Evolutionary conservation across 2,329 filamentous ascomycete species (phyloP).

Genomic region (Pseudogymnoascus destructans): DNA sequence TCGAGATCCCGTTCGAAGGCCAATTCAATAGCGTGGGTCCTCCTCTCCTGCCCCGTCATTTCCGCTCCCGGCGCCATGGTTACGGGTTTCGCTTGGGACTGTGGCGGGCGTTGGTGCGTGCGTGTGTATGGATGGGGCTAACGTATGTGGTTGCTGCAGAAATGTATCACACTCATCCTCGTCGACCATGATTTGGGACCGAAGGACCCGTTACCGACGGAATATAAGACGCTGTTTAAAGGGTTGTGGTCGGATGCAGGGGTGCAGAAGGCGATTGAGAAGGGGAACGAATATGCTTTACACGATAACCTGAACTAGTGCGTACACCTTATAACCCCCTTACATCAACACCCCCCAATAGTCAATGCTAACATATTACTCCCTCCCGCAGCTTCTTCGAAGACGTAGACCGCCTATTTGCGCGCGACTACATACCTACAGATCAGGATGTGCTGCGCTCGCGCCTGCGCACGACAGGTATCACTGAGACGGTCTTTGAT

Average conservation of each 20-base stretch:
- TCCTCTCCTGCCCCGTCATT: background rate
- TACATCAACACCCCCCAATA: background rate
- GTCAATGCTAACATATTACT: slow-evolving; percentile 10
- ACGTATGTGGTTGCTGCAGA: slow-evolving; percentile 34
- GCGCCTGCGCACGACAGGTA: slow-evolving; percentile 81
- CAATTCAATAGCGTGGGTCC: slow-evolving; percentile 62
- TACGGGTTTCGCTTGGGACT: slow-evolving; percentile 12
- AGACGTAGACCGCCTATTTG: slow-evolving; percentile 63
- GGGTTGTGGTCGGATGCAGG: slow-evolving; percentile 72
- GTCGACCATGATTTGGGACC: slow-evolving; percentile 71
- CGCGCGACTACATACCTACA: slow-evolving; percentile 68
- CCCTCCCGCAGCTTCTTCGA: slow-evolving; percentile 58
- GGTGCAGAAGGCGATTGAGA: slow-evolving; percentile 75
- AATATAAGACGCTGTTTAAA: slow-evolving; percentile 72
- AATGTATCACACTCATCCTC: slow-evolving; percentile 63
- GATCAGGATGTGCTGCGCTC: slow-evolving; percentile 92
- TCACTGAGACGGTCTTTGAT: slow-evolving; percentile 90
- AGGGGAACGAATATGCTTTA: slow-evolving; percentile 91
- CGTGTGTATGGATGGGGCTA: background rate
- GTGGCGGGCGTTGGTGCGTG: background rate
- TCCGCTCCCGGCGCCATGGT: background rate
- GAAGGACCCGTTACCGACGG: slow-evolving; percentile 65
- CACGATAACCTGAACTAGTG: slow-evolving; percentile 95
- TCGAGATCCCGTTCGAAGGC: slow-evolving; percentile 65
- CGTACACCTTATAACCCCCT: slow-evolving; percentile 27